Evolutionary conservation across 495 filamentous ascomycete genomes (phyloP).

Genomic region (Penicillium paradoxum): DNA sequence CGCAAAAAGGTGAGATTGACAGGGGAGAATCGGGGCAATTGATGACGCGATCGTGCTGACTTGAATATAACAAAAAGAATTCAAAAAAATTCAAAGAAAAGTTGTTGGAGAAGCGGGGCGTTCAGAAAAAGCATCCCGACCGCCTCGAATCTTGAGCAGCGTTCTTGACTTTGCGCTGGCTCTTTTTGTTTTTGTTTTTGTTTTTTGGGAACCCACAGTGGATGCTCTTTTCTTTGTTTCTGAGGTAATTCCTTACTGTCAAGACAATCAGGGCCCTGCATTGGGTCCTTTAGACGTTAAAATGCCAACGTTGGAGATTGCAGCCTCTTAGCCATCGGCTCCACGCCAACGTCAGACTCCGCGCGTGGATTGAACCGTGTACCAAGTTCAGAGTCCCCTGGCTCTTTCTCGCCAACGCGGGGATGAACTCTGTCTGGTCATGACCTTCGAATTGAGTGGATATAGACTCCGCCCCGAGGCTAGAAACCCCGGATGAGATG

Average conservation of each 20-base stretch:
- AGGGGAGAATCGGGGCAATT: background rate
- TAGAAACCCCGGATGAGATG: background rate
- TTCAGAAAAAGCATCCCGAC: background rate
- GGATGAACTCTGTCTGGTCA: background rate
- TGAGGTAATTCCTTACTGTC: too few relatives aligned
- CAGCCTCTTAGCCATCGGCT: background rate
- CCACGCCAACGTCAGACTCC: background rate
- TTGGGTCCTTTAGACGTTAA: too few relatives aligned
- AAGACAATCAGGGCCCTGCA: too few relatives aligned
- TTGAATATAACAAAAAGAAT: background rate
- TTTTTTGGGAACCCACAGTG: too few relatives aligned
- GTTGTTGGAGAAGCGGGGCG: background rate
- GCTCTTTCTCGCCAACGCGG: constrained; percentile 18
- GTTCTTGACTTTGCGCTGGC: background rate
- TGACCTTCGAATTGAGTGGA: background rate
- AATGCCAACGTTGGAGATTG: background rate
- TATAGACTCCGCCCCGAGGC: background rate
- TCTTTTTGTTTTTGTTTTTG: background rate
- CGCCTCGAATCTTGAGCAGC: background rate
- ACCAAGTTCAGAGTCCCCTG: constrained; percentile 2
- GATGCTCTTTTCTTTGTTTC: too few relatives aligned
- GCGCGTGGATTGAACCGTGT: background rate
- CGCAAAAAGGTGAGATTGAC: background rate
- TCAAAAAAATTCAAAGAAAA: background rate
- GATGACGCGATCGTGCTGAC: background rate